Percentiles rank a stretch among this genome's conserved stretches.
These are phyloP conservation scores for Metschnikowia amazonensis DNA, from an alignment of 805 yeast genomes.

Conservation along the genomic window DNA sequence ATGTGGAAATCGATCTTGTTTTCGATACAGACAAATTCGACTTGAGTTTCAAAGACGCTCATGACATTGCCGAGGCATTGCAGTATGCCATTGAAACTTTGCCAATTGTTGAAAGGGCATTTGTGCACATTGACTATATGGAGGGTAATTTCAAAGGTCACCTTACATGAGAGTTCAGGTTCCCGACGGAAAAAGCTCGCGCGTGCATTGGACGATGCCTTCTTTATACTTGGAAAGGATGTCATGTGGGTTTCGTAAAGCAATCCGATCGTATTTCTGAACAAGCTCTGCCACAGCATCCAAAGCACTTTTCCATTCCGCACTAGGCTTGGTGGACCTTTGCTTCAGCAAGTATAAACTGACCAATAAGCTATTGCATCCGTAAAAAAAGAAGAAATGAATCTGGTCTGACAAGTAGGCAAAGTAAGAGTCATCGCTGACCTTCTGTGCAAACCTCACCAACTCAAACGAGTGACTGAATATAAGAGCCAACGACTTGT, in stretches of 20 bases:
- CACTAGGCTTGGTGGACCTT: neutral
- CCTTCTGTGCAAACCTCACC: slow-evolving; percentile 37
- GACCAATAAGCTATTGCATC: slow-evolving; percentile 36
- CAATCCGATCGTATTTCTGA: slow-evolving; percentile 28
- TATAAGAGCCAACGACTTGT: slow-evolving; percentile 30
- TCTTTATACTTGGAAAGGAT: slow-evolving; percentile 28
- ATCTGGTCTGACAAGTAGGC: slow-evolving; percentile 70
- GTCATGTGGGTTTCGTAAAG: slow-evolving; percentile 27
- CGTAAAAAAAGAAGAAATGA: slow-evolving; percentile 49
- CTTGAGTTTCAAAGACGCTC: slow-evolving; percentile 59
- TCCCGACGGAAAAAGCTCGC: slow-evolving; percentile 9
- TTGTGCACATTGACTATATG: slow-evolving; percentile 72
- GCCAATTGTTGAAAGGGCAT: slow-evolving; percentile 75
- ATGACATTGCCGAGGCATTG: slow-evolving; percentile 76
- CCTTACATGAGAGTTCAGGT: slow-evolving; percentile 20
- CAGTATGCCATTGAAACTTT: slow-evolving; percentile 78
- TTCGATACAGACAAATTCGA: slow-evolving; percentile 41
- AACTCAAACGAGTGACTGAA: slow-evolving; percentile 41
- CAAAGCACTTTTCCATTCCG: slow-evolving; percentile 8
- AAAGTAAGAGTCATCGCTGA: slow-evolving; percentile 53
- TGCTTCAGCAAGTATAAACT: slow-evolving; percentile 15
- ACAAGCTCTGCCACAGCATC: slow-evolving; percentile 21
- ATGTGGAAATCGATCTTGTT: slow-evolving; percentile 73
- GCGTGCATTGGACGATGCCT: slow-evolving; percentile 17
- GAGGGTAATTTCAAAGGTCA: slow-evolving; percentile 43